Percentiles rank a stretch among this genome's conserved stretches.
Evolutionary conservation across 805 yeast genomes (phyloP).

Genomic region (Ogataea parapolymorpha): DNA sequence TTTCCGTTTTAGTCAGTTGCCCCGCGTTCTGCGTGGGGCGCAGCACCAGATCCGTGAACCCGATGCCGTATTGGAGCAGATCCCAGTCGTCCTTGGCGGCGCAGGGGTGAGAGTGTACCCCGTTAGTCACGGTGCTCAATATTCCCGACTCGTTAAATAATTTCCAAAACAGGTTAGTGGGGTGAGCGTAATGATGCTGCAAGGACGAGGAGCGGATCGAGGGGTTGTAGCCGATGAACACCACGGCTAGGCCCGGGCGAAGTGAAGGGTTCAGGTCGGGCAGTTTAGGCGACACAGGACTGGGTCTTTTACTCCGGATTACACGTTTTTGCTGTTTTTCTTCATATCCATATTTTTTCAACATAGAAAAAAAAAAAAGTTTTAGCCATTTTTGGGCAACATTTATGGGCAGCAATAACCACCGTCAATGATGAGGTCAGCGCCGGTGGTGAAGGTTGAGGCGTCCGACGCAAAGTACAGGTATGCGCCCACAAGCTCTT

Average conservation of each 20-base stretch:
- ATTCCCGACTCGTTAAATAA: constrained; percentile 52
- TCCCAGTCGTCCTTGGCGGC: constrained; percentile 20
- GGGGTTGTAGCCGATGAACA: constrained; percentile 74
- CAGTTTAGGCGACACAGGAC: not conserved
- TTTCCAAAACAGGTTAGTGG: constrained; percentile 66
- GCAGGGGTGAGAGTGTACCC: not conserved
- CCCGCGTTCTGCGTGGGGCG: constrained; percentile 59
- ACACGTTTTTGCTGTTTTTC: not conserved
- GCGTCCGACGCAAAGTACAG: constrained; percentile 54
- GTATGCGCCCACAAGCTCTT: constrained; percentile 51
- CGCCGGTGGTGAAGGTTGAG: constrained; percentile 47
- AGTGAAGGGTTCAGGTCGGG: constrained; percentile 21
- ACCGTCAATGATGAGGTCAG: constrained; percentile 49
- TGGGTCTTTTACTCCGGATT: not conserved
- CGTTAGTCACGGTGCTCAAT: constrained; percentile 24
- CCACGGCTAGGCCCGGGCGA: constrained; percentile 32
- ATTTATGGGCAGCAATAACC: constrained; percentile 34
- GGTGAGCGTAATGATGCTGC: constrained; percentile 75
- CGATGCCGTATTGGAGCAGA: constrained; percentile 45
- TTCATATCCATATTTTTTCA: constrained; percentile 3
- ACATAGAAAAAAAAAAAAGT: not conserved
- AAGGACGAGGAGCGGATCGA: constrained; percentile 55
- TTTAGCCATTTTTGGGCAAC: too few species aligned
- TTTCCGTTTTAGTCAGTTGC: constrained; percentile 51
- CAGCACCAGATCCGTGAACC: constrained; percentile 68